These are phyloP conservation scores for Komagataella mondaviorum DNA, from an alignment of 805 yeast genomes.

Conservation along the genomic window DNA sequence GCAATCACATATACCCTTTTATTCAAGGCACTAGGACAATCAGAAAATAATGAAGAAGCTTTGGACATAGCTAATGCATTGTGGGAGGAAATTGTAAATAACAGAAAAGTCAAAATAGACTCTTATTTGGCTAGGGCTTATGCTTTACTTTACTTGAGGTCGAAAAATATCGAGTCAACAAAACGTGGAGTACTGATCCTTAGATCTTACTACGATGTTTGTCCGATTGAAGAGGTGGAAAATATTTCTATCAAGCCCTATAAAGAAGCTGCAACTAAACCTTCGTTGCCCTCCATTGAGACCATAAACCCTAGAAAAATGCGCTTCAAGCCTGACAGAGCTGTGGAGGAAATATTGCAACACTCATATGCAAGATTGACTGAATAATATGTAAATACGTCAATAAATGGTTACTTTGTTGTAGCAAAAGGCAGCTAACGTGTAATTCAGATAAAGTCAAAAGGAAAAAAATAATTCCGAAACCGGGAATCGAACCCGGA, in stretches of 20 bases:
- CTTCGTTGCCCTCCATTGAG: background rate
- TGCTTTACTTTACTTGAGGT: background rate
- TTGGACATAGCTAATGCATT: background rate
- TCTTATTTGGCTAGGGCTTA: background rate
- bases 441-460: background rate
- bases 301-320: background rate
- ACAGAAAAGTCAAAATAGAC: background rate
- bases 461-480: constrained; percentile 1
- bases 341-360: background rate
- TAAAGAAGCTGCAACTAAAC: background rate
- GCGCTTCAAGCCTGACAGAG: background rate
- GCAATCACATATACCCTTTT: constrained; percentile 16
- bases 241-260: background rate
- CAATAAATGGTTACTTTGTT: background rate
- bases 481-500: constrained; percentile 1
- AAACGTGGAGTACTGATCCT: background rate
- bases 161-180: background rate
- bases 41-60: background rate
- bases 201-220: background rate
- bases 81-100: background rate
- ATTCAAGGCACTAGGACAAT: background rate
- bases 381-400: background rate
- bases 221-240: background rate
- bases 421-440: background rate
- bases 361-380: background rate